Conservation (phyloP, 768 basidiomycete species). For the Russula sp. region DNA sequence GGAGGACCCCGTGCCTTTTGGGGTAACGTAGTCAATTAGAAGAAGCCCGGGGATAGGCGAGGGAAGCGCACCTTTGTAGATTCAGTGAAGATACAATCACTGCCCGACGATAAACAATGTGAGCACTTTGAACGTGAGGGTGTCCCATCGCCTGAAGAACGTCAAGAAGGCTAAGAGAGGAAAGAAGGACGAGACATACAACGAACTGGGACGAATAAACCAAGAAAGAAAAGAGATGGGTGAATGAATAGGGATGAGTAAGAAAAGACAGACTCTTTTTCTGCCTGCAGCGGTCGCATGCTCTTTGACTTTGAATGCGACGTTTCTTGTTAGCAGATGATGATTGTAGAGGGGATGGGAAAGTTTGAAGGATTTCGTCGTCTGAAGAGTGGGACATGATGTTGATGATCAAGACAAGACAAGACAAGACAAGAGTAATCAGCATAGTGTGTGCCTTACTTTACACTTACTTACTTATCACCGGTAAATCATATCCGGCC, state of each 20-base stretch:
- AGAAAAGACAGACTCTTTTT: slow-evolving; percentile 21
- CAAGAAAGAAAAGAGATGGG: background rate
- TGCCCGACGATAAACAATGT: slow-evolving; percentile 7
- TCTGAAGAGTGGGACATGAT: slow-evolving; percentile 18
- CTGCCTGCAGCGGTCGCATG: slow-evolving; percentile 24
- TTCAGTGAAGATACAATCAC: slow-evolving; percentile 20
- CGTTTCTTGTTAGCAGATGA: slow-evolving; percentile 15
- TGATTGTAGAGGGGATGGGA: background rate
- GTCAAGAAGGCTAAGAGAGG: background rate
- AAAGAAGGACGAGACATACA: slow-evolving; percentile 6
- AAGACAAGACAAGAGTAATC: background rate
- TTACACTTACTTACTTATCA: too few species aligned
- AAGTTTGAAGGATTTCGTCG: background rate
- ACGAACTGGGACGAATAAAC: slow-evolving; percentile 6
- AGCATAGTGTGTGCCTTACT: too few species aligned
- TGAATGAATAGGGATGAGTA: background rate
- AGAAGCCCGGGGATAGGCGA: background rate
- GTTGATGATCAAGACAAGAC: background rate
- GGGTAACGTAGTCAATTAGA: background rate
- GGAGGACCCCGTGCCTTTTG: slow-evolving; percentile 22
- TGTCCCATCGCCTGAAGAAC: slow-evolving; percentile 13
- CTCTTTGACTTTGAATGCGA: slow-evolving; percentile 21
- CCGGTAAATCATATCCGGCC: too few species aligned
- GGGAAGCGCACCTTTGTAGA: slow-evolving; percentile 14
- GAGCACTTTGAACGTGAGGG: slow-evolving; percentile 13